Evolutionary conservation across 2,329 filamentous ascomycete species (phyloP), one percentile per base, ranked within the genome.

Genomic region (Cyphellophora attinorum): DNA sequence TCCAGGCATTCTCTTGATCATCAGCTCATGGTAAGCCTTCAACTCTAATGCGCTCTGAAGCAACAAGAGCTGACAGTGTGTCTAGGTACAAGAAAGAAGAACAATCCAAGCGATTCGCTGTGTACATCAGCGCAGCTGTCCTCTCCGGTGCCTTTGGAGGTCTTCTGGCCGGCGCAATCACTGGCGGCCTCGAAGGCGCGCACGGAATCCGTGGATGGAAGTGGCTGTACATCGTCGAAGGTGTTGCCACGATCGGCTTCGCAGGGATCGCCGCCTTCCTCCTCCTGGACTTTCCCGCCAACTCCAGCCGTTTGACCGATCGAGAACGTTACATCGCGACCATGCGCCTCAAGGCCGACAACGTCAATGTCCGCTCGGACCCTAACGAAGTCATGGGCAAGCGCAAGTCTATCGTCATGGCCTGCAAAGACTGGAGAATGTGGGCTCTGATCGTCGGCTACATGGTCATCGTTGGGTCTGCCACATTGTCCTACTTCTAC

Each of bases 41-140:
- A n/a, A n/a, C n/a, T n/a, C n/a, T n/a, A n/a, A n/a, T n/a, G n/a
- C n/a, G n/a, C n/a, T n/a, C n/a, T n/a, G n/a, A n/a, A n/a, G n/a
- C n/a, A n/a, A n/a, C n/a, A n/a, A n/a, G n/a, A n/a, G n/a, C n/a
- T n/a, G n/a, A n/a, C n/a, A n/a, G n/a, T n/a, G n/a, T n/a, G n/a
- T 25, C 21, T n/a, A 79, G 74, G 72, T 79, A 79, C 43, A 73
- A 70, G 38, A 59, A 69, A n/a, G 62, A 68, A 28, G 74, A 78
- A 48, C 59, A 70, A 28, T 70, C 74, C 33, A 74, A 68, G 31
- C 60, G 74, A 4, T 68, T 77, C 31, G 68, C 71, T 3, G 57
- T 78, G 4, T 79, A 76, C 48, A 76, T 70, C 46, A 71, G 65
- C 25, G 71, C 69, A 16, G 70, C 70, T 2, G 66, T 69, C 6